Percentiles rank a stretch among this genome's conserved stretches.
Evolutionary conservation across 495 filamentous ascomycete species (phyloP).

Genomic region (Talaromyces nanjingensis): DNA sequence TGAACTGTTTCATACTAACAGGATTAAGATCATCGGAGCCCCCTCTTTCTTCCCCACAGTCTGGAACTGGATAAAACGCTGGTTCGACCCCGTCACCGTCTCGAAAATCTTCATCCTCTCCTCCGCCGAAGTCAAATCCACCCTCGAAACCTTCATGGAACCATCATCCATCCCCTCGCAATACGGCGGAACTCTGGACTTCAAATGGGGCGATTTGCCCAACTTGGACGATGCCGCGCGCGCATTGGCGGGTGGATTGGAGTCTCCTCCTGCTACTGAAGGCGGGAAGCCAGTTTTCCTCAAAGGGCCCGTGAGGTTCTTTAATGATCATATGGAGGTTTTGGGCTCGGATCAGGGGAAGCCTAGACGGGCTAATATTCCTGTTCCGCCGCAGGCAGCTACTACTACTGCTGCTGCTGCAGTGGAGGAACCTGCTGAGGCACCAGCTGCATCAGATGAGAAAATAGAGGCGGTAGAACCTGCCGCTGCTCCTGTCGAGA

Average conservation of each 20-base stretch:
- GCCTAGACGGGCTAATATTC: conserved; percentile 25
- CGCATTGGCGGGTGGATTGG: conserved; percentile 35
- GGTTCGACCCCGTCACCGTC: conserved; percentile 90
- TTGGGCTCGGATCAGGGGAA: conserved; percentile 36
- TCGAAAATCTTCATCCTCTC: conserved; percentile 88
- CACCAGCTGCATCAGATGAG: background rate
- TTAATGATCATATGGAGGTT: conserved; percentile 30
- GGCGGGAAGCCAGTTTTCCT: conserved; percentile 26
- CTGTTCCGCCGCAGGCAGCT: conserved; percentile 15
- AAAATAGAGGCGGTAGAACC: background rate
- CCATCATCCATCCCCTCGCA: conserved; percentile 69
- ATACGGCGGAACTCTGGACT: conserved; percentile 80
- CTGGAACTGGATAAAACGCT: conserved; percentile 92
- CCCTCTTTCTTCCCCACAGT: conserved; percentile 89
- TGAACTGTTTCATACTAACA: conserved; percentile 7
- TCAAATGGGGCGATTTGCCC: conserved; percentile 66
- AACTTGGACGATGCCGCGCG: conserved; percentile 55
- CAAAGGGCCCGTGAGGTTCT: conserved; percentile 36
- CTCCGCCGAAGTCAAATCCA: conserved; percentile 59
- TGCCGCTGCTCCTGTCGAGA: background rate
- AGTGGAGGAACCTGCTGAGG: background rate
- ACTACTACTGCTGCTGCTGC: background rate
- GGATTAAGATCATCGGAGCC: conserved; percentile 67
- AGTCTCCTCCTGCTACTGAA: conserved; percentile 19
- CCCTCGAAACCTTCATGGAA: conserved; percentile 76